Evolutionary conservation across 2,329 filamentous ascomycete genomes (phyloP), one percentile per base, ranked within the genome.

Genomic region (Ophiobolus disseminans): DNA sequence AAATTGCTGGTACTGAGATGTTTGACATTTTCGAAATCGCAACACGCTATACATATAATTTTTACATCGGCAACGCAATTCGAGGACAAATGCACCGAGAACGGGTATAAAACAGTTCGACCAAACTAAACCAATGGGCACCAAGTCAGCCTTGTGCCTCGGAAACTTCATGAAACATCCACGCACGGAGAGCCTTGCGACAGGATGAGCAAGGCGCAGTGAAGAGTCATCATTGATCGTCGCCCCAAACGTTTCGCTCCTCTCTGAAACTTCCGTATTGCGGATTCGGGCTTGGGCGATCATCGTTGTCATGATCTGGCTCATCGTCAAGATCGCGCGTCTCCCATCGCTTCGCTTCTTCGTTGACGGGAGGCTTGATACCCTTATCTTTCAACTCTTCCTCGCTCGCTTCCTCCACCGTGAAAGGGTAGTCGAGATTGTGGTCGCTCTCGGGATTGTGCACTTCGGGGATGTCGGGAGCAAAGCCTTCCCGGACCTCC

Each of bases 401-500:
- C 17, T 72, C 70, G 19, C 51, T 53, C 16, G 58, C 53, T 31
- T 72, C 72, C 10, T 76, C 73, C 4, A 77, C 68, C 1, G 64
- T 65, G 47, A 79, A 78, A 0, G 77, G 72, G n/a, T 68, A 69
- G 40, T 75, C 68, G 1, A 80, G 68, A 23, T 76, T 77, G 59
- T 80, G 78, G 17, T 65, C 66, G 6, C 63, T 57, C 40, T 79
- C 76, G 1, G 73, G 67, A 38, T 78, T 72, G 34, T 76, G 72
- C 9, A 72, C 65, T 45, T 77, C 73, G 1, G 74, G 66, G 2
- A 72, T 58, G 44, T 81, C 78, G 3, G 76, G 81, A 41, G 83
- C 79, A 60, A 80, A 84, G 4, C 82, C 82, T 66, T 80, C 76
- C 3, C 80, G 75, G 13, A 83, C 78, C 44, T 78, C 78, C 58